Evolutionary conservation across 1,139 yeast genomes (phyloP).

Genomic region (Geotrichum europaeum): DNA sequence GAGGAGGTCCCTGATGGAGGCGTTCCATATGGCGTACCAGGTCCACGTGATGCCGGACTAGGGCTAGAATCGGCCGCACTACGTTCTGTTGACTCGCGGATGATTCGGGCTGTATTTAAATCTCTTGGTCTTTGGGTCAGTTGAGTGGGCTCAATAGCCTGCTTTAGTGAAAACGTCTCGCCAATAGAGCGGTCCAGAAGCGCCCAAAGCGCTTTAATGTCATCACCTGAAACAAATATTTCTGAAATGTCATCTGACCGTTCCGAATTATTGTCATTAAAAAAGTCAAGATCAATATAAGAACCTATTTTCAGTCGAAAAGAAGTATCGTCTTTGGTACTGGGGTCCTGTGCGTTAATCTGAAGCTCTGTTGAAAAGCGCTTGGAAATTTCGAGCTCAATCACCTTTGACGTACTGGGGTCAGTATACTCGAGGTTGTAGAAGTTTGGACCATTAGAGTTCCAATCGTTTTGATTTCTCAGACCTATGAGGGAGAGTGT

Average conservation of each 20-base stretch:
- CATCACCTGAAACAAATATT: conserved; percentile 3
- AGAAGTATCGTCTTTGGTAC: conserved; percentile 5
- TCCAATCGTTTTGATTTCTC: conserved; percentile 4
- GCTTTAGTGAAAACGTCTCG: background rate
- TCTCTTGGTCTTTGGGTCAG: background rate
- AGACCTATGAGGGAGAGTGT: background rate
- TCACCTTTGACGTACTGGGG: background rate
- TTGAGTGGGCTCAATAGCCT: background rate
- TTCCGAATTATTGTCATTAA: background rate
- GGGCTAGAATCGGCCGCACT: conserved; percentile 16
- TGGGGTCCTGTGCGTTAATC: background rate
- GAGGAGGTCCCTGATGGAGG: conserved; percentile 2
- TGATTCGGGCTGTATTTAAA: conserved; percentile 4
- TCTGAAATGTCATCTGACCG: conserved; percentile 1
- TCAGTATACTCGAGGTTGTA: conserved; percentile 5
- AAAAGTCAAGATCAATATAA: conserved; percentile 1
- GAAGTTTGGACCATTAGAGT: conserved; percentile 10
- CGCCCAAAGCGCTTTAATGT: background rate
- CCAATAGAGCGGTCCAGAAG: conserved; percentile 1
- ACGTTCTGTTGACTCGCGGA: conserved; percentile 13
- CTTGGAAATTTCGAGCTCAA: conserved; percentile 10
- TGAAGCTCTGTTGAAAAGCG: conserved; percentile 8
- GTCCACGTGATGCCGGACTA: conserved; percentile 14
- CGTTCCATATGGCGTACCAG: conserved; percentile 11
- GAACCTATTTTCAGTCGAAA: background rate